Evolutionary conservation across 2,329 filamentous ascomycete genomes (phyloP).

Genomic region (Alternaria conjuncta): DNA sequence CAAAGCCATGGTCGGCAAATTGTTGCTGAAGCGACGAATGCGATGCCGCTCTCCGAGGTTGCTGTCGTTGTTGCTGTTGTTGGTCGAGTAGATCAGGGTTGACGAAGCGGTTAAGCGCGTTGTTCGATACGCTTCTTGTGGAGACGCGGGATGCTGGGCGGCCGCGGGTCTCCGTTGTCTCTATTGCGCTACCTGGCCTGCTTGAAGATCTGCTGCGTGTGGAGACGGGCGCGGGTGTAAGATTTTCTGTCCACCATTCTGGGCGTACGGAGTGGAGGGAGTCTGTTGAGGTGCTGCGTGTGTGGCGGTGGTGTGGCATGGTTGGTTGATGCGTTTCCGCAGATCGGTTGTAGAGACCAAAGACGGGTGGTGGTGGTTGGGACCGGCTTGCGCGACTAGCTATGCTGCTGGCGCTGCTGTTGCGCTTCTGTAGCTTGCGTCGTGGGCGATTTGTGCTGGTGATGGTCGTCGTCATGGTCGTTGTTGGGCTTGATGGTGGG

Average conservation of each 20-base stretch:
- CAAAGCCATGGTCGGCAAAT: not conserved
- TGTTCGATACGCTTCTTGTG: not conserved
- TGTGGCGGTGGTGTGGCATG: not conserved
- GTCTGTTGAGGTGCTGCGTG: slow-evolving; percentile 2
- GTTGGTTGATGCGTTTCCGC: not conserved
- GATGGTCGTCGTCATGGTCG: slow-evolving; percentile 13
- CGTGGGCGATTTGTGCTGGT: not conserved
- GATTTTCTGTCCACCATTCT: slow-evolving; percentile 10
- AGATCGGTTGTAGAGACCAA: not conserved
- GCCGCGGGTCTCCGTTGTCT: not conserved
- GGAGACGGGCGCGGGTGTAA: slow-evolving; percentile 1
- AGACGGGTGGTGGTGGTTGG: not conserved
- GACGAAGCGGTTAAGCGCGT: not conserved
- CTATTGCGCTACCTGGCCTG: not conserved
- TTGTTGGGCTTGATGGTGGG: slow-evolving; percentile 4
- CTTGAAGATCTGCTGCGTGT: not conserved
- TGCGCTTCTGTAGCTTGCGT: slow-evolving; percentile 11
- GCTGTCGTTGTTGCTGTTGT: not conserved
- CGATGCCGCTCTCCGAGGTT: not conserved
- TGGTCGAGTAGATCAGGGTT: not conserved
- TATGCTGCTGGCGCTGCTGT: slow-evolving; percentile 8
- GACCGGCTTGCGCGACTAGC: slow-evolving; percentile 1
- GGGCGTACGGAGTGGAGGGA: not conserved
- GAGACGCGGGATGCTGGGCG: not conserved
- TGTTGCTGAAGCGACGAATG: not conserved